Conservation (phyloP, 768 basidiomycete species). For the Mycena epipterygia region DNA sequence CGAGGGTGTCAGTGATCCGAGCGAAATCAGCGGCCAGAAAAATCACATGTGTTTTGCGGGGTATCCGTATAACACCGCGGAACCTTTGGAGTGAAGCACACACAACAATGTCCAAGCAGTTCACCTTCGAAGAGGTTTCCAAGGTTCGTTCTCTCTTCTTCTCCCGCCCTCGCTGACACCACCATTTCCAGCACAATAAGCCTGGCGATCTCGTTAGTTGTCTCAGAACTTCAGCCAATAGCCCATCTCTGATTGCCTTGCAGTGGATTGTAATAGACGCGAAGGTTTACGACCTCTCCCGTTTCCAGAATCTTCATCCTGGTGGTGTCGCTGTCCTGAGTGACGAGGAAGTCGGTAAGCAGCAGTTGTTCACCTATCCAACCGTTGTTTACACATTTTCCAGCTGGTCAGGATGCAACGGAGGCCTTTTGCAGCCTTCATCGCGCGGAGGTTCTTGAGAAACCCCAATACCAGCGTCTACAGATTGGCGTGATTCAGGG, state of each 20-base stretch:
- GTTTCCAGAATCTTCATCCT: conserved; percentile 86
- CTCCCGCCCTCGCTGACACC: conserved; percentile 3
- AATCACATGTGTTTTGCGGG: too few relatives aligned
- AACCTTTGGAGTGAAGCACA: too few relatives aligned
- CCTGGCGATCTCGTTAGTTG: conserved; percentile 74
- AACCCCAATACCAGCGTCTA: conserved; percentile 75
- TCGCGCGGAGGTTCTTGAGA: conserved; percentile 74
- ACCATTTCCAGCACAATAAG: conserved; percentile 76
- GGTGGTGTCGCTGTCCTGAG: conserved; percentile 83
- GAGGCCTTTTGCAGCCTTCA: conserved; percentile 87
- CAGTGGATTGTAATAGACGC: conserved; percentile 90
- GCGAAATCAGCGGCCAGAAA: too few relatives aligned
- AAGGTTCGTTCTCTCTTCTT: conserved; percentile 59
- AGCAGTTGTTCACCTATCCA: neutral
- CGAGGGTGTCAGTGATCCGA: too few relatives aligned
- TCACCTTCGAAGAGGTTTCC: conserved; percentile 79
- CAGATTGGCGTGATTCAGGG: conserved; percentile 75
- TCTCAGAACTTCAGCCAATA: neutral
- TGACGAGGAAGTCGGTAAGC: conserved; percentile 78
- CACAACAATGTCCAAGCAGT: conserved; percentile 54
- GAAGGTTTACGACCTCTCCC: conserved; percentile 85
- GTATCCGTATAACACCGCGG: too few relatives aligned
- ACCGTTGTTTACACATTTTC: neutral
- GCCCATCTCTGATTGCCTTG: neutral
- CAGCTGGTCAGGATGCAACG: conserved; percentile 84